Base-by-base conservation (phyloP, 768 basidiomycete genomes). In the Suillus subluteus region DNA sequence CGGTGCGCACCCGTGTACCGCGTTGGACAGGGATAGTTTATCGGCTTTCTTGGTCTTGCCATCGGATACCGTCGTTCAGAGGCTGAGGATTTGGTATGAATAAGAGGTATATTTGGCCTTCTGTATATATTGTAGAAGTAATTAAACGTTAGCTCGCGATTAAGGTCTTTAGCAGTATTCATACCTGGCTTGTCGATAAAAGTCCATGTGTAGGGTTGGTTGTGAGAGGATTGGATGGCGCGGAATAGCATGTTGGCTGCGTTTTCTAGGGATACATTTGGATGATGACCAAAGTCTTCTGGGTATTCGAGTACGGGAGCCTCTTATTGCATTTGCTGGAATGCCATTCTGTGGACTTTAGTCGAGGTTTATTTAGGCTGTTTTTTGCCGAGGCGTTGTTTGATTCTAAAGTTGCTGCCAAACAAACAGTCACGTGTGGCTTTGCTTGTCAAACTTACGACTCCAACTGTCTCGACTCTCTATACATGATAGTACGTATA, bases 101-200 rank as follows among this genome's bases (percentile, higher is more conserved):
- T 55, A 94, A 76, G n/a, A 94, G 83, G 43, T 83, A 80, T 38
- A 89, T 78, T 71, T 88, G 84, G 0, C 90, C 91, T 72, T 92
- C 92, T 91, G 64, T 11, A 50, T 56, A 46, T 23, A 32, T 62
- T 35, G 61, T 69, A 66, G 13, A 23, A 62, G 38, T 54, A 16
- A 32, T 21, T 11, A 26, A 46, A 18, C 12, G 46, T 65, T 18
- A 58, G 40, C 11, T 6, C 1, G 26, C 26, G 46, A 61, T 23
- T 7, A 15, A 48, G 8, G 56, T 18, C n/a, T 54, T 2, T 26
- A 26, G 26, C 26, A 26, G 1, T 26, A 26, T 2, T 55, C 86
- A 64, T 26, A 26, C 26, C 1, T 40, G 92, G 92, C 69, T 90
- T 91, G 82, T 95, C 93, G 43, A 95, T 85, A 70, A 87, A 94